A percentile compares a stretch with the other conserved stretches of the same genome.
These are phyloP conservation scores for Geranium brycei DNA, from an alignment of 345 rosid species.

Conservation along the genomic window DNA sequence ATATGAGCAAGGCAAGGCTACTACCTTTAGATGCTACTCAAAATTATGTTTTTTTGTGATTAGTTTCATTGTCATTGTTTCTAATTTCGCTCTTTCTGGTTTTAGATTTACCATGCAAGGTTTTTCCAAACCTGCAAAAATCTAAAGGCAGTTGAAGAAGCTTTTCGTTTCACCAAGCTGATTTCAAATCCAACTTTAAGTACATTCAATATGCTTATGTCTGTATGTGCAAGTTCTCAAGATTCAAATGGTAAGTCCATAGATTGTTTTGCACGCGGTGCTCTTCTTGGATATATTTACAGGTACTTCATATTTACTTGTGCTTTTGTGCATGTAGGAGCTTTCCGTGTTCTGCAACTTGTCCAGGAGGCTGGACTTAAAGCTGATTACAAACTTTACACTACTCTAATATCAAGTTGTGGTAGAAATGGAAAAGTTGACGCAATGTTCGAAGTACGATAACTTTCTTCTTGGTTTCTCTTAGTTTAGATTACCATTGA, in stretches of 20 bases:
- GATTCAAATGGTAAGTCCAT: slow-evolving; percentile 55
- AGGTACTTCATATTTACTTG: slow-evolving; percentile 6
- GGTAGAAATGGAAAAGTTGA: slow-evolving; percentile 94
- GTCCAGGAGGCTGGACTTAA: slow-evolving; percentile 53
- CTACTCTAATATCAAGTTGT: slow-evolving; percentile 83
- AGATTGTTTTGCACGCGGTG: neutral
- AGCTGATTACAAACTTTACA: slow-evolving; percentile 83
- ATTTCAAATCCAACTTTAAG: slow-evolving; percentile 73
- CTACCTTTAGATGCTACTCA: slow-evolving; percentile 8
- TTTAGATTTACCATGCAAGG: slow-evolving; percentile 75
- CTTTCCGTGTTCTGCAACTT: slow-evolving; percentile 55
- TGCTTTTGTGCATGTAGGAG: slow-evolving; percentile 35
- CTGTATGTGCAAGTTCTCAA: slow-evolving; percentile 69
- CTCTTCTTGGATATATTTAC: slow-evolving; percentile 3
- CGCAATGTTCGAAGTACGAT: slow-evolving; percentile 78
- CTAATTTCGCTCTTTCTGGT: slow-evolving; percentile 6
- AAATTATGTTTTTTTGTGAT: neutral
- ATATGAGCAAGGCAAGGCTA: slow-evolving; percentile 62
- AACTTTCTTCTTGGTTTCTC: slow-evolving; percentile 11
- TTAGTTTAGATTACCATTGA: neutral
- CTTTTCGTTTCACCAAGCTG: slow-evolving; percentile 74
- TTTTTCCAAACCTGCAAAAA: slow-evolving; percentile 65
- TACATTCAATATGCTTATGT: slow-evolving; percentile 91
- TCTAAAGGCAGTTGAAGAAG: slow-evolving; percentile 61
- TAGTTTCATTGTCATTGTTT: neutral